A percentile compares a stretch with the other conserved stretches of the same genome.
Conservation (phyloP, 352 stramenopile genomes). For the Phytophthora europaea region DNA sequence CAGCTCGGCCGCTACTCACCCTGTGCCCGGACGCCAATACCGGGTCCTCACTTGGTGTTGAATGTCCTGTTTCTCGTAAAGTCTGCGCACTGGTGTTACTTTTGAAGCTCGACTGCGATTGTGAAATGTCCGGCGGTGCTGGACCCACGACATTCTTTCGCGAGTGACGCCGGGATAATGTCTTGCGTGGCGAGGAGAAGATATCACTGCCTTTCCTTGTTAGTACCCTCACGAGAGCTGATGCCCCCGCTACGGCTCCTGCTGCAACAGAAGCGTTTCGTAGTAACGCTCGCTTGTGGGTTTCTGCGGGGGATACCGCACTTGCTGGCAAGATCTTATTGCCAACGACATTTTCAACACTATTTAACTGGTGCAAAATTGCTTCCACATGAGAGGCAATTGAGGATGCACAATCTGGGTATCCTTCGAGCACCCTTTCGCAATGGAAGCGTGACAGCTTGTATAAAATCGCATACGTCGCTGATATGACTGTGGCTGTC, state of each 20-base stretch:
- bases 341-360: not conserved
- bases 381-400: conserved; percentile 32
- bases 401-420: conserved; percentile 42
- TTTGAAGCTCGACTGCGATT: conserved; percentile 7
- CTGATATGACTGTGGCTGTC: conserved; percentile 59
- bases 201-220: conserved; percentile 5
- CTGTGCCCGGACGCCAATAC: not conserved
- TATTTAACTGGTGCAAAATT: conserved; percentile 13
- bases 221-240: conserved; percentile 1
- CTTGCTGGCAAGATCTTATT: not conserved
- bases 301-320: not conserved
- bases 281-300: not conserved
- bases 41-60: not conserved
- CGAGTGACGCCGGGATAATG: not conserved
- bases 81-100: not conserved
- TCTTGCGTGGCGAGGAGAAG: not conserved
- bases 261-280: conserved; percentile 6
- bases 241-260: conserved; percentile 5
- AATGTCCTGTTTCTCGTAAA: conserved; percentile 1
- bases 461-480: conserved; percentile 71
- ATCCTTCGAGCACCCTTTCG: conserved; percentile 54
- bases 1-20: not conserved
- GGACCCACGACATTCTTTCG: not conserved
- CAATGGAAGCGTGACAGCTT: conserved; percentile 64
- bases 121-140: not conserved